phyloP scores from a whole-genome alignment of 306 rosid species.

The Trichosanthes cucumerina region DNA sequence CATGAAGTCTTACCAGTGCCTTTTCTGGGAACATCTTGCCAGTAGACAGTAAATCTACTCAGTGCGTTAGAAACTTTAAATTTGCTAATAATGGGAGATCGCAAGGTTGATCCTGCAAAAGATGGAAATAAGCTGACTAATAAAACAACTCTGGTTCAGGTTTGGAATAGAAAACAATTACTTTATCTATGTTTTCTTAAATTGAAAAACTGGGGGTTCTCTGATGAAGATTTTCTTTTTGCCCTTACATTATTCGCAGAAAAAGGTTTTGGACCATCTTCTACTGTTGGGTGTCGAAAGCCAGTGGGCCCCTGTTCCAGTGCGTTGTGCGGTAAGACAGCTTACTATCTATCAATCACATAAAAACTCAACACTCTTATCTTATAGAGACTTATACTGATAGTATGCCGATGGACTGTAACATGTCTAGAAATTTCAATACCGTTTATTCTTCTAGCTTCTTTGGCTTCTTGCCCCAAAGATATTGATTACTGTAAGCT shows the following conservation, averaged over 20 bases:
- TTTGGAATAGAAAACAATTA: constrained; percentile 14
- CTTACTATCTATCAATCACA: background rate
- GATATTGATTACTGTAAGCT: background rate
- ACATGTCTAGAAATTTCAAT: background rate
- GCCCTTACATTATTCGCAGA: constrained; percentile 32
- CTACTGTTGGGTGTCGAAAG: constrained; percentile 80
- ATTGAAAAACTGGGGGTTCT: constrained; percentile 16
- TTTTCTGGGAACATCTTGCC: constrained; percentile 40
- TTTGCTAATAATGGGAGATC: constrained; percentile 61
- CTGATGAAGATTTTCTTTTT: constrained; percentile 21
- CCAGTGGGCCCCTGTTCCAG: constrained; percentile 87
- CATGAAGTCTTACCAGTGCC: constrained; percentile 28
- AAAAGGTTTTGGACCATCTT: constrained; percentile 70
- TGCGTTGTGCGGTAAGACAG: constrained; percentile 63
- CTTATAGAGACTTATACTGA: background rate
- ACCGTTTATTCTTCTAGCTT: background rate
- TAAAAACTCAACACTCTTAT: background rate
- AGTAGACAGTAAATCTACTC: constrained; percentile 94
- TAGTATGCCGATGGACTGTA: background rate
- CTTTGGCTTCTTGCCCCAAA: background rate
- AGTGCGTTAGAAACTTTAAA: constrained; percentile 71
- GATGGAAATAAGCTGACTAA: constrained; percentile 66
- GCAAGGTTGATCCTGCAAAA: constrained; percentile 64
- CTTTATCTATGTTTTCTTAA: constrained; percentile 8
- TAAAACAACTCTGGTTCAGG: constrained; percentile 78